Evolutionary conservation across 352 stramenopile species (phyloP), one percentile per base, ranked within the genome.

Genomic region (Phytopythium litorale): DNA sequence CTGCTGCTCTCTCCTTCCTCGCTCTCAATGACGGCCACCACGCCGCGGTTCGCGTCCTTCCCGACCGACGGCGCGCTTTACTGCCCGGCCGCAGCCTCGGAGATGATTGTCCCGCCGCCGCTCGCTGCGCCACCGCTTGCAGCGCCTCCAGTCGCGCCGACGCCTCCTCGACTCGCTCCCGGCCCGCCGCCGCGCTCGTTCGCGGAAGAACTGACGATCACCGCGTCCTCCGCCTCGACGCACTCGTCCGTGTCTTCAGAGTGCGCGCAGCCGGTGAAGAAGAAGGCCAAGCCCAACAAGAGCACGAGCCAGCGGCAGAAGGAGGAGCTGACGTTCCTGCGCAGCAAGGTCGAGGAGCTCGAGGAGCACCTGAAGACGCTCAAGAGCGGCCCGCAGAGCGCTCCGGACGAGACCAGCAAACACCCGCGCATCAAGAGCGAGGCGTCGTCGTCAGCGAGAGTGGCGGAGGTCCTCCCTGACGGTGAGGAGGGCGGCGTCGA

Each of bases 281-380:
- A 76, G 57, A 77, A 74, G 37, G 50, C 52, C 11, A 77, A 77
- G 30, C 56, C 63, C 48, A 74, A 72, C 25, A 77, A 77, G 49
- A 77, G 66, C 50, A 74, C 70, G 19, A 77, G 70, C 48, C 70
- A 77, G 50, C 65, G 70, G 56, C 66, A 74, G 60, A 77, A 78
- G 40, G 71, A 76, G 30, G 68, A 78, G 49, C 60, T 78, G 18
- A 61, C 63, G 37, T 76, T 73, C n/a, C 46, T 78, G 8, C 23
- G 57, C 30, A 60, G 62, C 46, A 76, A 71, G 42, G 12, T 68
- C 2, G 38, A 67, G 32, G 52, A 76, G 40, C 60, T 78, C 0
- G 64, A 75, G 35, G 19, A n/a, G 7, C 54, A 76, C 12, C 53
- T 78, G 23, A 43, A 23, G 1, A 43, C 58, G n/a, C 45, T 75